Base-by-base conservation (phyloP, 2,329 filamentous ascomycete species). In the Dactylellina cionopaga region DNA sequence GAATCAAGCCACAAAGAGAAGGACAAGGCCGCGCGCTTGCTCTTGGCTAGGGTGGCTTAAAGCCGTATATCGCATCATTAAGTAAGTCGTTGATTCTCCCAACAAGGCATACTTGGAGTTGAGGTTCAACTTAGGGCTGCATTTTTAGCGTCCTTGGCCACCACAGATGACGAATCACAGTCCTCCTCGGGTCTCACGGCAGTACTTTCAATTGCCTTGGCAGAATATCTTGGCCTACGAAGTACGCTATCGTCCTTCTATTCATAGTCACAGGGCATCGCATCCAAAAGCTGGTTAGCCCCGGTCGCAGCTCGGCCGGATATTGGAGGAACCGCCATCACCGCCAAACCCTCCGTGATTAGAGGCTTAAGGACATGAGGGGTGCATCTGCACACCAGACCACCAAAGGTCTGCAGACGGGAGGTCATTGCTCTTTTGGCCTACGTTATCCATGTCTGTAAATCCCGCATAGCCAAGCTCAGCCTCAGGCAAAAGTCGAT, bases 381-480 rank as follows among this genome's bases (percentile, higher is more conserved):
- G 47, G 25, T 3, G 19, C 25, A 15, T 44, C 29, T 59, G 51
- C 27, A 52, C 66, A 64, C 27, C 63, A 59, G 46, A 59, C 44
- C 52, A 24, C 58, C 19, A 54, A 44, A 7, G 31, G 27, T 60
- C 46, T 64, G 58, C 58, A 59, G 41, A 51, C 33, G 66, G 56
- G 54, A 52, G 65, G 51, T 71, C 66, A 59, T 58, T 71, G 52
- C 66, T 44, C 58, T 71, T 71, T 71, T 71, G 66, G 66, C 58
- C 59, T 64, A 58, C 66, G 59, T 60, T 71, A 71, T 31, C 66
- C 66, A 10, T 64, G 66, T 64, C 15, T 52, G 58, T 71, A 71
- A 71, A 71, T 71, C 66, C 58, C 66, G 66, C 66, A 71, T 47
- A 71, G 66, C 51, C 66, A 71, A 64, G 51, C 66, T 71, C 66